Conservation (phyloP, 208 protist genomes). For the Acanthamoeba royreba region DNA sequence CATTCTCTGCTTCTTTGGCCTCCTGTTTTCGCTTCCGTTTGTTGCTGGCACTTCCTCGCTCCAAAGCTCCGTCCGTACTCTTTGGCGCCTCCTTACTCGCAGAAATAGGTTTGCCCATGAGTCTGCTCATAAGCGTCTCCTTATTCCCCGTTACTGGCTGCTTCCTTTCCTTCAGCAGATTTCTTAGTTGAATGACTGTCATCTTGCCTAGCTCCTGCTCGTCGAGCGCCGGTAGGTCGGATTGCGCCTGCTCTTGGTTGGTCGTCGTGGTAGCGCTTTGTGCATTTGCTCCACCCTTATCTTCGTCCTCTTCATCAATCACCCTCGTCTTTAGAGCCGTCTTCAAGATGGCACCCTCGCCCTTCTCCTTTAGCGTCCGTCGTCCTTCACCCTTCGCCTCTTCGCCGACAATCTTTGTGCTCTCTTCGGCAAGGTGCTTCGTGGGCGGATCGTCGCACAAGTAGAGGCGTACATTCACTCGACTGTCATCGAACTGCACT, state of each 20-base stretch:
- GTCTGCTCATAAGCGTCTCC: background rate
- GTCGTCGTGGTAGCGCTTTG: background rate
- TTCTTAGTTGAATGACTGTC: background rate
- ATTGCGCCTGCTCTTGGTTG: background rate
- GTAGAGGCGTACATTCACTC: background rate
- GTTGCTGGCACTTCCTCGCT: background rate
- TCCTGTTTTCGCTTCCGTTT: background rate
- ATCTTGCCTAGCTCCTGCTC: background rate
- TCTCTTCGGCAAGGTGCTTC: background rate
- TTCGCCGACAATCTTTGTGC: background rate
- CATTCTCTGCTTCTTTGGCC: background rate
- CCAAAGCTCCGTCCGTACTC: background rate
- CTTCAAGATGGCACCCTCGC: background rate
- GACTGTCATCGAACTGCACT: background rate
- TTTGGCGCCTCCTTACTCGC: background rate
- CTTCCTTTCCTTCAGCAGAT: background rate
- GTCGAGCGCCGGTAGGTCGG: background rate
- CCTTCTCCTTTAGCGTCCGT: background rate
- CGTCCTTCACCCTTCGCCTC: background rate
- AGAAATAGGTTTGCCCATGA: background rate
- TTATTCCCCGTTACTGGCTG: background rate
- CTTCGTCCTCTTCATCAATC: background rate
- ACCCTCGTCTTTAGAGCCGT: background rate
- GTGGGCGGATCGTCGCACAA: conserved; percentile 5
- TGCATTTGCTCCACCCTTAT: background rate